Evolutionary conservation across 768 basidiomycete genomes (phyloP).

Genomic region (Gyrodon lividus): DNA sequence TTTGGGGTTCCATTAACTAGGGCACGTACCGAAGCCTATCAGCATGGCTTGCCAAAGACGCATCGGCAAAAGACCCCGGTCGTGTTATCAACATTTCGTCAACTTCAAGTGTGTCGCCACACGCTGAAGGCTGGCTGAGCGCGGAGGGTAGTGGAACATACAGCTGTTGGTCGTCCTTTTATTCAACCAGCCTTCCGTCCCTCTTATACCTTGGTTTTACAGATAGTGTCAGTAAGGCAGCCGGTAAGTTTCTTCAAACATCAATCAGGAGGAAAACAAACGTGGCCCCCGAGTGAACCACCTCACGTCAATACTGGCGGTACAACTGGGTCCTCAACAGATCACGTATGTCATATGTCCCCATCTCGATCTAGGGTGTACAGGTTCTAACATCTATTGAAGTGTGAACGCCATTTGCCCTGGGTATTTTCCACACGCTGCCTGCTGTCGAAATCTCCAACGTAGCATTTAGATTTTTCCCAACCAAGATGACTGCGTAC

Average conservation of each 20-base stretch:
- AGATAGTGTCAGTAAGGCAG: conserved; percentile 87
- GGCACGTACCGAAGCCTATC: conserved; percentile 14
- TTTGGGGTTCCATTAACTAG: neutral
- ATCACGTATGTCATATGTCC: conserved; percentile 56
- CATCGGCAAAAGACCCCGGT: conserved; percentile 62
- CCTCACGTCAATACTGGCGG: conserved; percentile 68
- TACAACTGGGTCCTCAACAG: conserved; percentile 55
- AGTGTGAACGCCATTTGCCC: conserved; percentile 86
- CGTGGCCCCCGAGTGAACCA: conserved; percentile 59
- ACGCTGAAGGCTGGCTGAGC: conserved; percentile 49
- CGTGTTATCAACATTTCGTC: conserved; percentile 86
- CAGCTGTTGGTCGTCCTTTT: conserved; percentile 61
- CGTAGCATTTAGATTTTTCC: conserved; percentile 54
- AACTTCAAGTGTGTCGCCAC: conserved; percentile 53
- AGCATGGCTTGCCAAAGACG: conserved; percentile 64
- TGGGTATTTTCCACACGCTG: conserved; percentile 46
- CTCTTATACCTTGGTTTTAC: neutral
- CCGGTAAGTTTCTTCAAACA: conserved; percentile 38
- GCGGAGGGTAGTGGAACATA: conserved; percentile 63
- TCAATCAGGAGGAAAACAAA: neutral
- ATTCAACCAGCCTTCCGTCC: neutral
- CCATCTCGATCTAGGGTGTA: neutral
- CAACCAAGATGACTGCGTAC: conserved; percentile 82
- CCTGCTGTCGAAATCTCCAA: neutral
- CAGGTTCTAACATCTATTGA: conserved; percentile 1